Conservation (phyloP, 495 filamentous ascomycete species). For the Penicillium goetzii region DNA sequence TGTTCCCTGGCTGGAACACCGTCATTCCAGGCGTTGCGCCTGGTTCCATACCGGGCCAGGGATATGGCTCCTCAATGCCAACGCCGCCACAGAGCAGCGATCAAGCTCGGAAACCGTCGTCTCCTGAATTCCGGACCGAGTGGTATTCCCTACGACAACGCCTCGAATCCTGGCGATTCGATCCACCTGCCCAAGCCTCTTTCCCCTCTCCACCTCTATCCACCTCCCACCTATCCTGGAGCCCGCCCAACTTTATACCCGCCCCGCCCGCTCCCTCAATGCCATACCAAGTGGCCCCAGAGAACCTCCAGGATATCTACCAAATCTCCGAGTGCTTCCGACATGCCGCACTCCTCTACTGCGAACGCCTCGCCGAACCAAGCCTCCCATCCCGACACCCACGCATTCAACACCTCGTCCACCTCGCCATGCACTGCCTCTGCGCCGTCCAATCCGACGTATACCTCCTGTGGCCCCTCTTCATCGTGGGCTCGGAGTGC, state of each 20-base stretch:
- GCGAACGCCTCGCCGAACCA: constrained; percentile 83
- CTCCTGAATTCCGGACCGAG: constrained; percentile 75
- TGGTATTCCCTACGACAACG: constrained; percentile 78
- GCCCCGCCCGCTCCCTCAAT: constrained; percentile 36
- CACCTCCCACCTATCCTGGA: constrained; percentile 37
- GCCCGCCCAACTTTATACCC: constrained; percentile 41
- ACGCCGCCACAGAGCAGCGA: constrained; percentile 36
- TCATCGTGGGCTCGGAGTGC: constrained; percentile 89
- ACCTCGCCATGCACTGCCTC: constrained; percentile 79
- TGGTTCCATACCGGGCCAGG: constrained; percentile 15
- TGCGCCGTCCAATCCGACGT: constrained; percentile 79
- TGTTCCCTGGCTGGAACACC: constrained; percentile 33
- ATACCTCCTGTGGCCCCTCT: constrained; percentile 92
- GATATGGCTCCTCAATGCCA: constrained; percentile 35
- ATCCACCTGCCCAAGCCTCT: constrained; percentile 43
- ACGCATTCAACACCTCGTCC: constrained; percentile 82
- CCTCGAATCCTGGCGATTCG: constrained; percentile 82
- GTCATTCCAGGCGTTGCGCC: constrained; percentile 13
- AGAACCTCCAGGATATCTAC: constrained; percentile 56
- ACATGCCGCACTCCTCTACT: constrained; percentile 86
- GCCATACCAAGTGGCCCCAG: constrained; percentile 37
- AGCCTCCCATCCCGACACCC: constrained; percentile 71
- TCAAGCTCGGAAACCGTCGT: constrained; percentile 29
- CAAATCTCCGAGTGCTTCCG: constrained; percentile 87
- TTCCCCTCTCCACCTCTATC: constrained; percentile 31